These are phyloP conservation scores for Mortierella sp. DNA, from an alignment of 371 early-diverging fungal species.

Conservation along the genomic window DNA sequence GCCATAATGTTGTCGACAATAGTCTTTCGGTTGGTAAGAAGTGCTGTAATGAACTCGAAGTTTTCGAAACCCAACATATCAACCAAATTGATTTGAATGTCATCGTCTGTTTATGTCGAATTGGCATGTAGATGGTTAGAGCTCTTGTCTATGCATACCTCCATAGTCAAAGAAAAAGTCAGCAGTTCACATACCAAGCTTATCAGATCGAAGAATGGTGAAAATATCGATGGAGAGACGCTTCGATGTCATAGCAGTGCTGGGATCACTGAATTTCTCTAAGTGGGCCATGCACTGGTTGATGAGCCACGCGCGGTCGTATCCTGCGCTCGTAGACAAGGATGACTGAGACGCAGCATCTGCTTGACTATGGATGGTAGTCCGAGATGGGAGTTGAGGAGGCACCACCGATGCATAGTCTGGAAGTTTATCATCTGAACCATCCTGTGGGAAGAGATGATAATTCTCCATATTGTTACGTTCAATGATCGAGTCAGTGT, in stretches of 20 bases:
- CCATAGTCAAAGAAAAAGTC: too few species aligned
- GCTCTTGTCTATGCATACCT: too few species aligned
- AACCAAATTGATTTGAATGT: conserved; percentile 71
- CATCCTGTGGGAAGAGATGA: neutral
- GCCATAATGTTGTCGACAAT: conserved; percentile 64
- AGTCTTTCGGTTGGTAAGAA: conserved; percentile 59
- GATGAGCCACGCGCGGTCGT: conserved; percentile 44
- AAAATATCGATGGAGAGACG: conserved; percentile 49
- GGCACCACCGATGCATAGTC: conserved; percentile 17
- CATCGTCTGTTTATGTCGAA: conserved; percentile 56
- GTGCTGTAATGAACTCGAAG: conserved; percentile 70
- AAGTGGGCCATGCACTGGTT: conserved; percentile 39
- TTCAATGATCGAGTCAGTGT: conserved; percentile 26
- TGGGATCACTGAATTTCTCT: conserved; percentile 30
- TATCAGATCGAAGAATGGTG: conserved; percentile 45
- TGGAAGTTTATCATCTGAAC: conserved; percentile 6
- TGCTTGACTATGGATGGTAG: neutral
- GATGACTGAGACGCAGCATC: conserved; percentile 7
- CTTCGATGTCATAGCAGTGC: conserved; percentile 29
- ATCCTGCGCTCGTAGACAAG: conserved; percentile 10
- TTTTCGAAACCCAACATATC: conserved; percentile 84
- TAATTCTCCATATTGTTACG: conserved; percentile 13
- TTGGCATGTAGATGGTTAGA: too few species aligned
- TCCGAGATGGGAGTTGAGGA: conserved; percentile 19
- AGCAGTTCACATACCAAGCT: conserved; percentile 19